phyloP scores from a whole-genome alignment of 2,329 filamentous ascomycete species.

The Paraphaeosphaeria sporulosa region DNA sequence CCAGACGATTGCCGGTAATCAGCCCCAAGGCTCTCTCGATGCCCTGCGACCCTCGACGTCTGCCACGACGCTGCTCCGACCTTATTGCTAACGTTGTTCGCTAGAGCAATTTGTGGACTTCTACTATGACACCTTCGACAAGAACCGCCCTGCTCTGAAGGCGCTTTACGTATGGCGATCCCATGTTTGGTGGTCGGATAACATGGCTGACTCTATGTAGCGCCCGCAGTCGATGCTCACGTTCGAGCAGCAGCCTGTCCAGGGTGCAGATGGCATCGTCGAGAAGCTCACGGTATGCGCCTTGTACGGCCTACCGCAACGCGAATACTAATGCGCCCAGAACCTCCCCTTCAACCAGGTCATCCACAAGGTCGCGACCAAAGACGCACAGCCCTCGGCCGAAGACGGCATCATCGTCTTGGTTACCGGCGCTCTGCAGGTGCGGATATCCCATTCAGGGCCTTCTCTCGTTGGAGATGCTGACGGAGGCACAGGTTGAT shows the following conservation, averaged over 20 bases:
- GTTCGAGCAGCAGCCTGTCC: constrained; percentile 76
- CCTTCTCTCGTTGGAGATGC: neutral
- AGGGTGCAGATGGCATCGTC: constrained; percentile 72
- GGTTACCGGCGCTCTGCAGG: constrained; percentile 85
- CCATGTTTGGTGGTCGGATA: neutral
- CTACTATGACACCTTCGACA: constrained; percentile 91
- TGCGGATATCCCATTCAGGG: constrained; percentile 54
- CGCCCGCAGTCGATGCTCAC: constrained; percentile 89
- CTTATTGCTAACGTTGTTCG: constrained; percentile 24
- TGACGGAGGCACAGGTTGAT: constrained; percentile 69
- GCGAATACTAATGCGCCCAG: constrained; percentile 56
- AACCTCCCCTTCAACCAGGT: constrained; percentile 82
- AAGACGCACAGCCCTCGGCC: constrained; percentile 82
- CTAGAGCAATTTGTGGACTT: constrained; percentile 86
- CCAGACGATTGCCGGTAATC: constrained; percentile 12
- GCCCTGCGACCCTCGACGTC: neutral
- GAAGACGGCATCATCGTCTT: constrained; percentile 79
- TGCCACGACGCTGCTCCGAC: constrained; percentile 5
- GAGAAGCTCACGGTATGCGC: constrained; percentile 80
- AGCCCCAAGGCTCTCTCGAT: neutral
- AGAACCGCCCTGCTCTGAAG: constrained; percentile 69
- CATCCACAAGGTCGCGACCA: constrained; percentile 76
- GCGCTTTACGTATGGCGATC: constrained; percentile 76
- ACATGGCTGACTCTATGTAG: constrained; percentile 55
- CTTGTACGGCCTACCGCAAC: neutral